Conservation (phyloP, 345 rosid genomes). For the Luvunga scandens region DNA sequence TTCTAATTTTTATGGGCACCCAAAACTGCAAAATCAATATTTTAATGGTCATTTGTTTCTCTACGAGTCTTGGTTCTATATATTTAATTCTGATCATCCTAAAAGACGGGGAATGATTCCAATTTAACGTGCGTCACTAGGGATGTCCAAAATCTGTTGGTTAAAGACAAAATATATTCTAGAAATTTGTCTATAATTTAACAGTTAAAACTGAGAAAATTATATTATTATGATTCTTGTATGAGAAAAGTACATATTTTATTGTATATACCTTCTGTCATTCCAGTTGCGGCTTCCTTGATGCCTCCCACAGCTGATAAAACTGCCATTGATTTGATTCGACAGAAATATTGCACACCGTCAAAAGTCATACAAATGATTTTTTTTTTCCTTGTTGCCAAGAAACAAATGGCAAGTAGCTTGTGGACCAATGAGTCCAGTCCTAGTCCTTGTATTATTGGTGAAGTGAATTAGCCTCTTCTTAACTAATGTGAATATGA, state of each 20-base stretch:
- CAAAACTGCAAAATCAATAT: too few relatives aligned
- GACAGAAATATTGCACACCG: neutral
- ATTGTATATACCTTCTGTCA: slow-evolving; percentile 35
- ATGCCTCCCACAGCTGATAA: slow-evolving; percentile 56
- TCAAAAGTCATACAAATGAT: neutral
- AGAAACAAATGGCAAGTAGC: neutral
- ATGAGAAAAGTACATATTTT: neutral
- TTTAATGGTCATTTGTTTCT: too few relatives aligned
- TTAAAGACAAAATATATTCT: neutral
- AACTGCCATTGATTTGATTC: slow-evolving; percentile 26
- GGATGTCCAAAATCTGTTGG: neutral
- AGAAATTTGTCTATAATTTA: neutral
- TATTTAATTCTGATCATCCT: neutral
- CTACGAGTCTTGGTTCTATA: too few relatives aligned
- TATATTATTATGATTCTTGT: neutral
- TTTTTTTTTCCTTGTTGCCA: too few relatives aligned
- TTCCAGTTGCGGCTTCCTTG: slow-evolving; percentile 31
- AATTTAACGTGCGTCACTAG: neutral
- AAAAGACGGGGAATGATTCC: neutral
- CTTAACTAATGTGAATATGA: too few relatives aligned
- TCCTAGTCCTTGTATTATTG: neutral
- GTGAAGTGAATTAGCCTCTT: neutral
- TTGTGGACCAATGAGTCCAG: neutral
- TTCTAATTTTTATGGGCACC: too few relatives aligned
- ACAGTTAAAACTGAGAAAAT: neutral